These are phyloP conservation scores for Agrocybe pediades DNA, from an alignment of 768 basidiomycete genomes.

Conservation along the genomic window DNA sequence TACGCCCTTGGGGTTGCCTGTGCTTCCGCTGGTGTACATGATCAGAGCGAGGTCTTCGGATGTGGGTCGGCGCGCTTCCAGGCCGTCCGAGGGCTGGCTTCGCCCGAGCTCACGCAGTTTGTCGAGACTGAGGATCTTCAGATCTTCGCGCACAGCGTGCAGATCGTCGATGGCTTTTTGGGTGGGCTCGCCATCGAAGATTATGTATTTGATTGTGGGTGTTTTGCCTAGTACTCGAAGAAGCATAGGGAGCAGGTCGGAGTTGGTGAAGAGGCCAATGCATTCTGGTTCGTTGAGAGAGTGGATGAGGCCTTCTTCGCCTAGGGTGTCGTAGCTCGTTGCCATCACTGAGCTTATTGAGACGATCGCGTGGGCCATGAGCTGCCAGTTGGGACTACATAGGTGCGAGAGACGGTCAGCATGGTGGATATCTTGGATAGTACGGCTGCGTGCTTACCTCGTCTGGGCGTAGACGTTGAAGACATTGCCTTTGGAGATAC, in stretches of 20 bases:
- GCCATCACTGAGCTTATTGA: constrained; percentile 81
- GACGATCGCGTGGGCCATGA: constrained; percentile 80
- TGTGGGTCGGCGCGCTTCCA: constrained; percentile 49
- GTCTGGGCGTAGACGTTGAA: constrained; percentile 93
- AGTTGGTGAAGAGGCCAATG: constrained; percentile 87
- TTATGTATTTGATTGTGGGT: constrained; percentile 73
- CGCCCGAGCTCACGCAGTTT: constrained; percentile 71
- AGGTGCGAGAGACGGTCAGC: constrained; percentile 5
- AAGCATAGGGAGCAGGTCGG: constrained; percentile 81
- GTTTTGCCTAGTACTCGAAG: constrained; percentile 70
- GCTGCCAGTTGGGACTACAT: constrained; percentile 80
- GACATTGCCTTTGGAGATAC: constrained; percentile 65
- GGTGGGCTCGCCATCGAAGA: constrained; percentile 80
- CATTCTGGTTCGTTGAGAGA: constrained; percentile 86
- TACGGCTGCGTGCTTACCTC: constrained; percentile 46
- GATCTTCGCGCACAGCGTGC: constrained; percentile 48
- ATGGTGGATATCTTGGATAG: background rate
- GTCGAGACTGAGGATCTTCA: constrained; percentile 69
- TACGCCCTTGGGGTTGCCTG: constrained; percentile 95
- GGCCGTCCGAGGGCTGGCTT: constrained; percentile 48
- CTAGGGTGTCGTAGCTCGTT: constrained; percentile 97
- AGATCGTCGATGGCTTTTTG: constrained; percentile 60
- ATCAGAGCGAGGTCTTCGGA: constrained; percentile 50
- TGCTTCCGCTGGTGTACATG: constrained; percentile 87
- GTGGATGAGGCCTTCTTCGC: constrained; percentile 84